Base-by-base conservation (phyloP, 345 rosid species). In the Pugionium dolabratum region DNA sequence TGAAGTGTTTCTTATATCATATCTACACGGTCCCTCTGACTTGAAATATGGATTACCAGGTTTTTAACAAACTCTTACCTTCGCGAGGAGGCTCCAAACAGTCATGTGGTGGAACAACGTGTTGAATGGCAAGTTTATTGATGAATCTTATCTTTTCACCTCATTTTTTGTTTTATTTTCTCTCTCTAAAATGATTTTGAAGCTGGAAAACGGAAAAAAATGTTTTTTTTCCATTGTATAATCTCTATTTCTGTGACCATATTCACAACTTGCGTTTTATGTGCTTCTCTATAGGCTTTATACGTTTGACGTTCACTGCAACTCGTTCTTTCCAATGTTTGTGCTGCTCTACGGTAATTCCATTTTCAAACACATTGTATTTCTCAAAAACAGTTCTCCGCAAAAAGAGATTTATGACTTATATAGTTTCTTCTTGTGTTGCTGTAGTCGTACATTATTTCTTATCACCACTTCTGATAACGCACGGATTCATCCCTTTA, bases 271-370 rank as follows among this genome's bases (percentile, higher is more conserved):
- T 63, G 7, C 30, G 60, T 57, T 68, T 5, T 30, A 4, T 75
- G 36, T 26, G 2, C n/a, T 36, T 54, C 18, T 70, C 59, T 84
- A 55, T 75, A 95, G 99, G 99, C 73, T 95, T 49, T 95, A 95
- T 62, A 88, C 97, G 55, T 95, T 95, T 79, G 99, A 95, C 61
- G 99, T 95, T 81, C 95, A 95, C 87, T 95, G 99, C 97, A 91
- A 95, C 83, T 87, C 99, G 39, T 95, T 95, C 93, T 91, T 95
- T 81, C 99, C 99, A 31, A 69, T 95, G 93, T 95, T 95, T 71
- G 87, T 89, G 37, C 74, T 91, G 79, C 97, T 91, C 59, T 87
- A 89, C 26, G 97, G 99, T 91, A 85, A 85, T 67, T 62, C 18
- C 55, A 49, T 28, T 54, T 31, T 62, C 8, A 48, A 62, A 62